These are phyloP conservation scores for Cytospora piceicola DNA, from an alignment of 2,329 filamentous ascomycete species.

Conservation along the genomic window DNA sequence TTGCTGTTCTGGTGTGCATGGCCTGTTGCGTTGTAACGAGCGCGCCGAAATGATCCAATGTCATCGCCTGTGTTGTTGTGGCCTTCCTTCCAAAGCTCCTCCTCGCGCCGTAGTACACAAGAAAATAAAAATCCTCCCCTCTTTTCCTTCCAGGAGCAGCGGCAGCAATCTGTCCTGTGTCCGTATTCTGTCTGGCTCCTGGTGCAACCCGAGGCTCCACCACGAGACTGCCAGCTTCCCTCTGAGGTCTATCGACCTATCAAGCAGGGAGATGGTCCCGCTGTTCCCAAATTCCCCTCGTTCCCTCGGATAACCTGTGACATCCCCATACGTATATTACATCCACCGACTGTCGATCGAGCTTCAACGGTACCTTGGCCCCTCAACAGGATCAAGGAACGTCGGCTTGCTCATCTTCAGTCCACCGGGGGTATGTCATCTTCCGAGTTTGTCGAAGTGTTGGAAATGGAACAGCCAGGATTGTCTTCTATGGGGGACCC, in stretches of 20 bases:
- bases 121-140: constrained; percentile 20
- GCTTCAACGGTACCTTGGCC: background rate
- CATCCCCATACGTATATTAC: constrained; percentile 17
- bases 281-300: constrained; percentile 17
- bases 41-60: constrained; percentile 25
- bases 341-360: constrained; percentile 12
- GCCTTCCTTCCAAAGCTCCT: constrained; percentile 12
- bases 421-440: background rate
- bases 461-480: constrained; percentile 1
- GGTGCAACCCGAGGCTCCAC: constrained; percentile 1
- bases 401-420: background rate
- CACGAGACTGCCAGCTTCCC: constrained; percentile 7
- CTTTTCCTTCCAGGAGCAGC: constrained; percentile 21
- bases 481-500: constrained; percentile 8
- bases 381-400: background rate
- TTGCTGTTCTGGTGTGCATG: constrained; percentile 13
- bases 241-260: constrained; percentile 7
- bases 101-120: constrained; percentile 28
- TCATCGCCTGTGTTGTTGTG: constrained; percentile 19
- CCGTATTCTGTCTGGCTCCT: constrained; percentile 13
- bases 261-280: constrained; percentile 14
- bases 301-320: background rate
- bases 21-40: constrained; percentile 16
- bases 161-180: constrained; percentile 22
- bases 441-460: constrained; percentile 5